phyloP scores from a whole-genome alignment of 208 protist genomes.

The Leishmania tarentolae region DNA sequence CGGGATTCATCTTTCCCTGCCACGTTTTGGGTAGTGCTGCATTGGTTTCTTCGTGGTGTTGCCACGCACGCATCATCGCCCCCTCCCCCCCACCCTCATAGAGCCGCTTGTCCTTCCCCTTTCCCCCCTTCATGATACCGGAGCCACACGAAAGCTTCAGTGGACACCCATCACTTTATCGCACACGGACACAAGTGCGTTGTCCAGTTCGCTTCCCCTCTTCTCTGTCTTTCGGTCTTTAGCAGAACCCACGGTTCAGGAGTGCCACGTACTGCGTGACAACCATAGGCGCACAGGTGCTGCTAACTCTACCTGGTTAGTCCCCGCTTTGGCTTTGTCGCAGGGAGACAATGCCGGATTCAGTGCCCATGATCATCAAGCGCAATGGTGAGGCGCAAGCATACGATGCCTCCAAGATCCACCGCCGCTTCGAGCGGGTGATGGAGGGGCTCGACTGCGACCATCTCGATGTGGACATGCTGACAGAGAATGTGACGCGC shows the following conservation, averaged over 20 bases:
- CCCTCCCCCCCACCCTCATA: neutral
- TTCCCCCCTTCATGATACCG: neutral
- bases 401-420: slow-evolving; percentile 67
- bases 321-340: too few species aligned
- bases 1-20: neutral
- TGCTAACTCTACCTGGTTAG: neutral
- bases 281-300: neutral
- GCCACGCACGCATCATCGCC: neutral
- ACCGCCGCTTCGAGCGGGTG: slow-evolving; percentile 48
- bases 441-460: slow-evolving; percentile 51
- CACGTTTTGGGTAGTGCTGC: neutral
- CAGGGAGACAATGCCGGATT: slow-evolving; percentile 24
- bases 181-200: neutral
- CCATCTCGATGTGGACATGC: slow-evolving; percentile 65
- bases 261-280: neutral
- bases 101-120: neutral
- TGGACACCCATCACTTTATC: neutral
- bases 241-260: neutral
- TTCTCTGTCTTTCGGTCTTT: neutral
- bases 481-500: slow-evolving; percentile 88
- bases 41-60: neutral
- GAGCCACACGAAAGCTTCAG: neutral
- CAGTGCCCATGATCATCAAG: slow-evolving; percentile 51
- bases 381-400: slow-evolving; percentile 60
- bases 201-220: neutral